These are phyloP conservation scores for Parasarocladium wereldwijsianum DNA, from an alignment of 2,329 filamentous ascomycete species.

Conservation along the genomic window DNA sequence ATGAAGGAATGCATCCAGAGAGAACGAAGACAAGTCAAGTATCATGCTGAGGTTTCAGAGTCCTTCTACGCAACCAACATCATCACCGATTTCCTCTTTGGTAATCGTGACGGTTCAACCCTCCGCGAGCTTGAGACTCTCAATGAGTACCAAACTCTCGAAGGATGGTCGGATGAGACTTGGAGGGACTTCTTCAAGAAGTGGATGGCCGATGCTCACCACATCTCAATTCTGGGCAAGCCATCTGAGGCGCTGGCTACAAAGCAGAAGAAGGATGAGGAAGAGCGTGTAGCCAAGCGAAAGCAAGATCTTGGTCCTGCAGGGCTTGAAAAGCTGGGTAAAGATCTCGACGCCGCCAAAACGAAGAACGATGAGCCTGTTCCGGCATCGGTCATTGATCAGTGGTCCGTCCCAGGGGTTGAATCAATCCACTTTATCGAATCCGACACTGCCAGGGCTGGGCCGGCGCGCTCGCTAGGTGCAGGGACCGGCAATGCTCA, in stretches of 20 bases:
- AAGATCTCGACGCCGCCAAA: constrained; percentile 71
- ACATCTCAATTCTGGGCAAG: constrained; percentile 77
- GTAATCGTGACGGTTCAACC: constrained; percentile 67
- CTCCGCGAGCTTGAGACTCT: constrained; percentile 44
- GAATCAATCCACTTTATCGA: constrained; percentile 93
- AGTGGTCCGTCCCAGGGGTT: constrained; percentile 68
- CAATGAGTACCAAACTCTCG: constrained; percentile 51
- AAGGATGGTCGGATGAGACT: constrained; percentile 66
- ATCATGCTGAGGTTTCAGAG: constrained; percentile 66
- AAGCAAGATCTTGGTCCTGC: constrained; percentile 69
- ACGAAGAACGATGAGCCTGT: constrained; percentile 80
- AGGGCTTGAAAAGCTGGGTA: constrained; percentile 59
- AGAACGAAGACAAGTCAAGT: constrained; percentile 69
- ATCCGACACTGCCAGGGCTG: constrained; percentile 70
- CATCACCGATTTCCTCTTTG: constrained; percentile 87
- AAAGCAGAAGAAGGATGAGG: constrained; percentile 69
- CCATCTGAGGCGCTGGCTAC: constrained; percentile 69
- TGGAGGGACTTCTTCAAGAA: constrained; percentile 73
- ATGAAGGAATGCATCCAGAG: constrained; percentile 75
- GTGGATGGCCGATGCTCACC: constrained; percentile 74
- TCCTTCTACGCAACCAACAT: constrained; percentile 73
- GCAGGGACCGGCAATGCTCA: constrained; percentile 56
- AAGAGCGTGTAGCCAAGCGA: constrained; percentile 62
- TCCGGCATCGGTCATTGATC: constrained; percentile 63
- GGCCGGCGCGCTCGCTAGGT: constrained; percentile 59